Evolutionary conservation across 1,284 basidiomycete genomes (phyloP).

Genomic region (Heterobasidion occidentale): DNA sequence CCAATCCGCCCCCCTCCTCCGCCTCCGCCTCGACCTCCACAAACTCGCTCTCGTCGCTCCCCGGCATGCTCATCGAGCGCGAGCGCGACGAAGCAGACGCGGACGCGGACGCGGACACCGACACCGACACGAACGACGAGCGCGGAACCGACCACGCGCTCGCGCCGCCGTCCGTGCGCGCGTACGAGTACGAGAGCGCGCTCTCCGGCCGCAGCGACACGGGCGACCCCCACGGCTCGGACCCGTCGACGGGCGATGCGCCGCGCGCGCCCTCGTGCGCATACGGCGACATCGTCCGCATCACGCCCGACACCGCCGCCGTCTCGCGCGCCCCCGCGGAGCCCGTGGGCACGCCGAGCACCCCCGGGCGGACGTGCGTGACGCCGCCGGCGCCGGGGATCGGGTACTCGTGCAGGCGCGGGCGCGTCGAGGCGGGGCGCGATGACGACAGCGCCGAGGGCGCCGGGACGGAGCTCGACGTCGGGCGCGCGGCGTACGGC

Average conservation of each 20-base stretch:
- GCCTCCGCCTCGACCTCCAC: slow-evolving; percentile 26
- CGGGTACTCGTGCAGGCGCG: slow-evolving; percentile 58
- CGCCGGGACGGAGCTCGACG: slow-evolving; percentile 36
- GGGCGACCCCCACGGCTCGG: slow-evolving; percentile 7
- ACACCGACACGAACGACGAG: slow-evolving; percentile 21
- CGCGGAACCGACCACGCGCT: slow-evolving; percentile 18
- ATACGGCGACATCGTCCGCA: slow-evolving; percentile 9
- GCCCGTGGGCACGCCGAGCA: slow-evolving; percentile 39
- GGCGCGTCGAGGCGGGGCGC: slow-evolving; percentile 36
- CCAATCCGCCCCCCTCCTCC: slow-evolving; percentile 7
- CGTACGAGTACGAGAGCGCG: slow-evolving; percentile 10
- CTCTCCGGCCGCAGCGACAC: neutral
- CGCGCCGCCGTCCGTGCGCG: neutral
- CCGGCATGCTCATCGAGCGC: slow-evolving; percentile 26
- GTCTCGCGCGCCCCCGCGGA: slow-evolving; percentile 6
- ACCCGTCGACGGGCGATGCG: neutral
- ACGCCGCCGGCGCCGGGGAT: slow-evolving; percentile 34
- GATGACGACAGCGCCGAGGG: slow-evolving; percentile 13
- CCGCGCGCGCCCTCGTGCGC: slow-evolving; percentile 8
- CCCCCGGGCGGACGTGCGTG: slow-evolving; percentile 51
- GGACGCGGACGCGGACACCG: slow-evolving; percentile 47
- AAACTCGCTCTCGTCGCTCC: slow-evolving; percentile 25
- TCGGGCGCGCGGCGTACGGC: slow-evolving; percentile 15
- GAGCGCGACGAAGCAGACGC: slow-evolving; percentile 32
- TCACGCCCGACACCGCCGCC: slow-evolving; percentile 6